Conservation (phyloP, 257 asterid genomes). For the Lycium ferocissimum region DNA sequence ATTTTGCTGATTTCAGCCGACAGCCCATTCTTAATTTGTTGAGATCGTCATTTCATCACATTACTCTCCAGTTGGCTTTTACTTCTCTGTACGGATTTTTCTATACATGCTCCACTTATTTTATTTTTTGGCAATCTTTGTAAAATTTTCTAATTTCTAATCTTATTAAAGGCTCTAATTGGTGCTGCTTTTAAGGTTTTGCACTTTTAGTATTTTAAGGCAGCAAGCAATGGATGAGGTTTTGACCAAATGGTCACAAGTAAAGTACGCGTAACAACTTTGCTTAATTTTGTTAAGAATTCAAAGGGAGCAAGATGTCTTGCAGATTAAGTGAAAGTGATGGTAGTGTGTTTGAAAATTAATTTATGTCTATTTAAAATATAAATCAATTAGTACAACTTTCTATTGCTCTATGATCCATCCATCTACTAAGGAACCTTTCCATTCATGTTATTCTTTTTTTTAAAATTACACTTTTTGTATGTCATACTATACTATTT, state of each 20-base stretch:
- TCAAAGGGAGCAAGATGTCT: neutral
- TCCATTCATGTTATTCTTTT: no score
- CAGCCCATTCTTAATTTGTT: conserved; percentile 46
- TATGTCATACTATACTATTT: no score
- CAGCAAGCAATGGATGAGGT: neutral
- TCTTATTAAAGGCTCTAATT: neutral
- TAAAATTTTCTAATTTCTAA: no score
- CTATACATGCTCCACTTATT: conserved; percentile 21
- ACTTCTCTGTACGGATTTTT: conserved; percentile 20
- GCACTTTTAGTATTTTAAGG: neutral
- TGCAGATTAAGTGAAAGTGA: neutral
- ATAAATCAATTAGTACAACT: no score
- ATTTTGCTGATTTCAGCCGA: conserved; percentile 37
- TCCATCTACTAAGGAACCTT: neutral
- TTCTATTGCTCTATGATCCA: no score
- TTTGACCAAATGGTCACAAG: neutral
- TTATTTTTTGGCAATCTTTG: neutral
- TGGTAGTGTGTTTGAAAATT: neutral
- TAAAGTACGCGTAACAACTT: neutral
- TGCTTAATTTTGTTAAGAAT: neutral
- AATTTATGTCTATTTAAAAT: neutral
- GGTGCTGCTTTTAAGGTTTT: neutral
- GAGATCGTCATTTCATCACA: conserved; percentile 20
- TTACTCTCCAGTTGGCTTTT: neutral
- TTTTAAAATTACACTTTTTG: no score